Conservation (phyloP, 768 basidiomycete species). For the Tylopilus subfusipes region DNA sequence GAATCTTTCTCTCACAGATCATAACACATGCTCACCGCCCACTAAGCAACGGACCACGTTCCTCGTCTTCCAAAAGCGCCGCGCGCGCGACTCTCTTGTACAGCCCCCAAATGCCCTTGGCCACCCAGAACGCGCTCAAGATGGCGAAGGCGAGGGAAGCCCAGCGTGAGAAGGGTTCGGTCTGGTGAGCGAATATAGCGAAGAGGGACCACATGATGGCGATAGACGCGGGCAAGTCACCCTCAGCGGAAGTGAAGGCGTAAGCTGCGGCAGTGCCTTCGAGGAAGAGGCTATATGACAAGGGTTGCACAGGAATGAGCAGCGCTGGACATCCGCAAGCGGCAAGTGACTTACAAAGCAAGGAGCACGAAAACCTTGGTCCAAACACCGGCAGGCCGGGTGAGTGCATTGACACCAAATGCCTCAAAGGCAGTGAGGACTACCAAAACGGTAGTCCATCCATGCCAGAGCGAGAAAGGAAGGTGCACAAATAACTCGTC, state of each 20-base stretch:
- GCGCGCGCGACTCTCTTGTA: slow-evolving; percentile 44
- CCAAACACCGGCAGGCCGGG: slow-evolving; percentile 72
- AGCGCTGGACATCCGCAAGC: not conserved
- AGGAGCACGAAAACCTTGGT: slow-evolving; percentile 96
- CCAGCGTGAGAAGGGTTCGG: slow-evolving; percentile 81
- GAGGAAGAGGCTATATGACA: slow-evolving; percentile 69
- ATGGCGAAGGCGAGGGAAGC: slow-evolving; percentile 80
- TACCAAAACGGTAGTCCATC: slow-evolving; percentile 85
- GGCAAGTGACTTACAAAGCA: slow-evolving; percentile 53
- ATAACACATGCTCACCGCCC: slow-evolving; percentile 16
- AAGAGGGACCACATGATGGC: slow-evolving; percentile 93
- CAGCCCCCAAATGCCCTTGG: slow-evolving; percentile 67
- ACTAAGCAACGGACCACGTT: slow-evolving; percentile 78
- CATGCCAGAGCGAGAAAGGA: slow-evolving; percentile 95
- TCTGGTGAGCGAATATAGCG: slow-evolving; percentile 84
- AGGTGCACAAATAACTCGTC: slow-evolving; percentile 93
- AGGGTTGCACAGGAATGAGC: slow-evolving; percentile 3
- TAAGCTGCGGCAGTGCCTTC: slow-evolving; percentile 92
- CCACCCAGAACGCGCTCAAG: slow-evolving; percentile 78
- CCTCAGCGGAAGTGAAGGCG: slow-evolving; percentile 85
- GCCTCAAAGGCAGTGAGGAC: slow-evolving; percentile 83
- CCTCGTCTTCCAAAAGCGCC: slow-evolving; percentile 76
- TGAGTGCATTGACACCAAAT: slow-evolving; percentile 74
- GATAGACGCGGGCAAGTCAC: slow-evolving; percentile 88
- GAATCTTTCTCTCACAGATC: not conserved